These are phyloP conservation scores for Chenopodium album DNA, from an alignment of 148 eudicot species.

Conservation along the genomic window DNA sequence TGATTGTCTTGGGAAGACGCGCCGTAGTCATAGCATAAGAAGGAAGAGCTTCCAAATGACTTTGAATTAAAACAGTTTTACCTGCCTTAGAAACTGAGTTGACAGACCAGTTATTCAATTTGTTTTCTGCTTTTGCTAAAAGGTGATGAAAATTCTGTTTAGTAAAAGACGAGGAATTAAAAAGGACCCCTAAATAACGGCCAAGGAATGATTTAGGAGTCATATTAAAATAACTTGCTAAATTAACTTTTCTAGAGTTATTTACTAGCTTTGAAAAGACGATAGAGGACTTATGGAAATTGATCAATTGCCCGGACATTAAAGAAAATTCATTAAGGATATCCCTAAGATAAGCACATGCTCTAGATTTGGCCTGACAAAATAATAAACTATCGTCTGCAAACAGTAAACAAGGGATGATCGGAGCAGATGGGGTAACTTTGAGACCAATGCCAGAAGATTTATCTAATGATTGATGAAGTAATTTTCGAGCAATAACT, in stretches of 20 bases:
- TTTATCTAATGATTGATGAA: background rate
- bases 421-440: background rate
- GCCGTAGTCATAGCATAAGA: background rate
- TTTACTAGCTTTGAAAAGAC: background rate
- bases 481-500: background rate
- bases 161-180: background rate
- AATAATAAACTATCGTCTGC: background rate
- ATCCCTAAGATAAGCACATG: background rate
- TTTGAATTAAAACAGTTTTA: background rate
- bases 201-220: background rate
- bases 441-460: background rate
- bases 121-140: background rate
- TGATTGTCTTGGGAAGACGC: background rate
- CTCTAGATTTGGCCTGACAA: background rate
- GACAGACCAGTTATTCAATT: background rate
- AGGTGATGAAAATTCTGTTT: background rate
- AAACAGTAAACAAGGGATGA: background rate
- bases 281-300: background rate
- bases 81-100: background rate
- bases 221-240: background rate
- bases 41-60: background rate
- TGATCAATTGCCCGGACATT: background rate
- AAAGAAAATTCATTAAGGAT: background rate
- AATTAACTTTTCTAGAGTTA: background rate
- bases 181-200: background rate